These are phyloP conservation scores for Trypanosoma cruzi DNA, from an alignment of 208 protist genomes.

Conservation along the genomic window DNA sequence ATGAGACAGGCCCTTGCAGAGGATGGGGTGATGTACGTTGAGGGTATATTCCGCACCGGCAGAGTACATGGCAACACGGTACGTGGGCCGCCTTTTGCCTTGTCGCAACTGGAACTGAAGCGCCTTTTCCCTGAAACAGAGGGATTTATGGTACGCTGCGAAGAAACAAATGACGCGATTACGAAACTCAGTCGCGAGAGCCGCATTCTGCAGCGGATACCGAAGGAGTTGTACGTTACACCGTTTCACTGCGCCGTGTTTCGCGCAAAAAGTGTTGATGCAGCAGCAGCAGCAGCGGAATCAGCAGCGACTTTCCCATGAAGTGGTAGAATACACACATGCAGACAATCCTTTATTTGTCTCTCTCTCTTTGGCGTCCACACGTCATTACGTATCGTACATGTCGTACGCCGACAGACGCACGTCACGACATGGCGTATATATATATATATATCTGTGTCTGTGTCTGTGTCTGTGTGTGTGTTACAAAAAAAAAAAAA, in stretches of 20 bases:
- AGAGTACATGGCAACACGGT: conserved; percentile 83
- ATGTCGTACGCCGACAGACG: no score
- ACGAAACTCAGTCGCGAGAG: conserved; percentile 78
- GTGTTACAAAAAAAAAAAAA: no score
- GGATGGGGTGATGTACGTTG: conserved; percentile 87
- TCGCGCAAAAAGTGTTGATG: conserved; percentile 54
- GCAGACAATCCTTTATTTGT: no score
- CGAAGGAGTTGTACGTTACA: conserved; percentile 82
- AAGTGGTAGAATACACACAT: not conserved
- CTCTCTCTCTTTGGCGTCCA: no score
- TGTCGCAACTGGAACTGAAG: conserved; percentile 73
- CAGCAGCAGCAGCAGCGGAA: no score
- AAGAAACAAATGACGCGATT: conserved; percentile 89
- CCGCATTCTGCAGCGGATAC: conserved; percentile 73
- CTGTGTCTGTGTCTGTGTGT: no score
- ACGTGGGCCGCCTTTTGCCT: conserved; percentile 69
- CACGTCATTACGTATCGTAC: no score
- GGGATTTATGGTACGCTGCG: conserved; percentile 85
- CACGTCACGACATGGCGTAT: no score
- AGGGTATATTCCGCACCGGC: conserved; percentile 88
- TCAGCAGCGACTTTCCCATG: conserved; percentile 4
- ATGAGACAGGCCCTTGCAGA: conserved; percentile 83
- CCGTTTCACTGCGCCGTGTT: conserved; percentile 90
- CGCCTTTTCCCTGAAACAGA: conserved; percentile 65
- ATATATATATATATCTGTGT: no score